Evolutionary conservation across 768 basidiomycete genomes (phyloP).

Genomic region (Dioszegia aurantiaca): DNA sequence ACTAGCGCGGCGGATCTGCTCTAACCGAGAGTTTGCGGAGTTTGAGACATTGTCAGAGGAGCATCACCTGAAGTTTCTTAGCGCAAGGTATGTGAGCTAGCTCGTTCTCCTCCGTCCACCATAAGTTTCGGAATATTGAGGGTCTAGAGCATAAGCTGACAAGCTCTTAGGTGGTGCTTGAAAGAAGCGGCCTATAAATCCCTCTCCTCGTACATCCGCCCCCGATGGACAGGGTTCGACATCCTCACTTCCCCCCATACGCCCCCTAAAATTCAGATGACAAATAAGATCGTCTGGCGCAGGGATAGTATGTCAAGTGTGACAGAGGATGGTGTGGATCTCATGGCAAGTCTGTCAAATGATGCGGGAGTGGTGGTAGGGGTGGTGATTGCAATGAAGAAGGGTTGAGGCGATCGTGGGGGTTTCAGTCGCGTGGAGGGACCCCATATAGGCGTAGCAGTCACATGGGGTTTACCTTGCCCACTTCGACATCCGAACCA

Average conservation of each 20-base stretch:
- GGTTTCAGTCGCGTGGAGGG: too few species aligned
- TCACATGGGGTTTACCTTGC: too few species aligned
- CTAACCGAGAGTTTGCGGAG: conserved; percentile 21
- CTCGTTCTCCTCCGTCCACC: neutral
- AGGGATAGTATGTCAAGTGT: neutral
- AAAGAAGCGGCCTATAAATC: conserved; percentile 49
- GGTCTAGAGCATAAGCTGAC: neutral
- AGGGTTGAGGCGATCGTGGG: neutral
- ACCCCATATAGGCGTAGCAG: too few species aligned
- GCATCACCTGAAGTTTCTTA: conserved; percentile 13
- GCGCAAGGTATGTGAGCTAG: conserved; percentile 21
- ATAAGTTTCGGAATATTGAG: neutral
- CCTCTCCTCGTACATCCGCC: conserved; percentile 18
- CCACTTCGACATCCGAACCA: too few species aligned
- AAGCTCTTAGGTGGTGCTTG: conserved; percentile 34
- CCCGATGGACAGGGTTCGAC: conserved; percentile 28
- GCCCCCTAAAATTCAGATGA: conserved; percentile 11
- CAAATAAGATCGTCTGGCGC: neutral
- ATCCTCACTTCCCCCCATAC: conserved; percentile 11
- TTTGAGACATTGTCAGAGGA: conserved; percentile 7
- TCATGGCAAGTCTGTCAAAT: conserved; percentile 34
- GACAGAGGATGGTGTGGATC: conserved; percentile 5
- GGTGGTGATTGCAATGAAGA: conserved; percentile 35
- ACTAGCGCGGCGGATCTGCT: conserved; percentile 40
- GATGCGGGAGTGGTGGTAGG: conserved; percentile 43